These are phyloP conservation scores for Cicer judaicum DNA, from an alignment of 306 rosid species.

Conservation along the genomic window DNA sequence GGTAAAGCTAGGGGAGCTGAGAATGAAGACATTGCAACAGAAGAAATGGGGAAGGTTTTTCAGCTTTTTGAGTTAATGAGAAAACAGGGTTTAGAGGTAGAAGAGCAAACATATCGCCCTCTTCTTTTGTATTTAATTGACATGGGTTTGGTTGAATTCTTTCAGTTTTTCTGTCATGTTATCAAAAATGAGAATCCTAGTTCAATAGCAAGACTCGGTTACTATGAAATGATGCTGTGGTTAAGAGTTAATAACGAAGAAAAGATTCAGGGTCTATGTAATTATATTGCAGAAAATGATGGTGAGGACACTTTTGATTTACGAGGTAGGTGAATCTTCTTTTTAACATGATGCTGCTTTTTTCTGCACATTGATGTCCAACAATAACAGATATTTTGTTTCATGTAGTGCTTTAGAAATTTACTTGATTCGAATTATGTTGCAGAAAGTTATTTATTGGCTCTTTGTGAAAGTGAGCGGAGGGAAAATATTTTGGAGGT, in stretches of 20 bases:
- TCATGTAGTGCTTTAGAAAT: slow-evolving; percentile 33
- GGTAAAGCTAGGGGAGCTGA: slow-evolving; percentile 59
- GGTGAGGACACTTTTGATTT: slow-evolving; percentile 51
- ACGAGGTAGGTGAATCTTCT: slow-evolving; percentile 56
- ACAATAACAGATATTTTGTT: slow-evolving; percentile 30
- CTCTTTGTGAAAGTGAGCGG: slow-evolving; percentile 78
- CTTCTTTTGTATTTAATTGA: slow-evolving; percentile 68
- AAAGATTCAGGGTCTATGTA: slow-evolving; percentile 70
- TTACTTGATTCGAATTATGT: slow-evolving; percentile 44
- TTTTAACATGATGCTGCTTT: slow-evolving; percentile 19
- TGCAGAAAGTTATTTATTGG: slow-evolving; percentile 83
- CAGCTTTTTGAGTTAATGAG: slow-evolving; percentile 62
- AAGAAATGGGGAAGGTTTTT: slow-evolving; percentile 63
- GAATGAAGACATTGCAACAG: slow-evolving; percentile 55
- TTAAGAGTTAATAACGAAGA: slow-evolving; percentile 63
- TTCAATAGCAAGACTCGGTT: slow-evolving; percentile 62
- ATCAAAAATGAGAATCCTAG: slow-evolving; percentile 62
- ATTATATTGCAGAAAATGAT: slow-evolving; percentile 51
- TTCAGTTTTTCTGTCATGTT: slow-evolving; percentile 57
- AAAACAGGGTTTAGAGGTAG: slow-evolving; percentile 66
- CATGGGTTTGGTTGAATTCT: slow-evolving; percentile 74
- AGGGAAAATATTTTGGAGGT: slow-evolving; percentile 66
- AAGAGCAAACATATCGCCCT: slow-evolving; percentile 70
- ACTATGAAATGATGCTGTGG: slow-evolving; percentile 85
- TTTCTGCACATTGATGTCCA: slow-evolving; percentile 17